Evolutionary conservation across 768 basidiomycete genomes (phyloP).

Genomic region (Kwoniella sp.): DNA sequence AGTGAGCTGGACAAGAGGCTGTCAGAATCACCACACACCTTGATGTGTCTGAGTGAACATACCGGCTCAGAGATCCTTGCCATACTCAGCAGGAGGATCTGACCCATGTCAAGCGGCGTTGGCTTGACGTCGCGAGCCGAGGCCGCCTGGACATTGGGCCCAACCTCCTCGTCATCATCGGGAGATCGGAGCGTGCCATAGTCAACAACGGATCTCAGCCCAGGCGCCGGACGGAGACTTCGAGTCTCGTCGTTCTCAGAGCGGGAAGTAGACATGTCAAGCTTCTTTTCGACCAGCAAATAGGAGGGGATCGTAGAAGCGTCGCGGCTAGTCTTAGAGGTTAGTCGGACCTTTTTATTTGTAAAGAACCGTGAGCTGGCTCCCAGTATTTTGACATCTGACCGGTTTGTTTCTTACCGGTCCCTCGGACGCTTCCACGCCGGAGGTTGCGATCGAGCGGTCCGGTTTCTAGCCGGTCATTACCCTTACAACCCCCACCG

Average conservation of each 20-base stretch:
- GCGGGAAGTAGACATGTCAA: not conserved
- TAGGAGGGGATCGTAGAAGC: too few relatives aligned
- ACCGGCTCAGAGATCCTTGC: constrained; percentile 33
- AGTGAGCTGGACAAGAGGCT: constrained; percentile 19
- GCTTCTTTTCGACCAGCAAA: not conserved
- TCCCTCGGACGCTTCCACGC: not conserved
- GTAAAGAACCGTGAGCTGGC: not conserved
- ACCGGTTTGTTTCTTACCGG: not conserved
- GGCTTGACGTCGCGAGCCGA: constrained; percentile 6
- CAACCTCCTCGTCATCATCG: constrained; percentile 7
- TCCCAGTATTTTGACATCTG: too few relatives aligned
- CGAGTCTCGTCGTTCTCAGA: constrained; percentile 5
- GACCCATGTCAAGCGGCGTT: constrained; percentile 27
- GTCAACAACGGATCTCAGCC: not conserved
- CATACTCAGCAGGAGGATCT: constrained; percentile 25
- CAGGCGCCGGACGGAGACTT: not conserved
- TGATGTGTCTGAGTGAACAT: not conserved
- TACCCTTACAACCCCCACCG: too few relatives aligned
- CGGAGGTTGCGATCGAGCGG: not conserved
- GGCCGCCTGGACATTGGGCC: too few relatives aligned
- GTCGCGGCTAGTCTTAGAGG: not conserved
- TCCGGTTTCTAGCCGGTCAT: not conserved
- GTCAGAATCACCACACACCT: not conserved
- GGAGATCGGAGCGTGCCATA: constrained; percentile 10
- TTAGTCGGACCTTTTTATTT: not conserved